Base-by-base conservation (phyloP, 345 rosid species). In the Euclidium syriacum region DNA sequence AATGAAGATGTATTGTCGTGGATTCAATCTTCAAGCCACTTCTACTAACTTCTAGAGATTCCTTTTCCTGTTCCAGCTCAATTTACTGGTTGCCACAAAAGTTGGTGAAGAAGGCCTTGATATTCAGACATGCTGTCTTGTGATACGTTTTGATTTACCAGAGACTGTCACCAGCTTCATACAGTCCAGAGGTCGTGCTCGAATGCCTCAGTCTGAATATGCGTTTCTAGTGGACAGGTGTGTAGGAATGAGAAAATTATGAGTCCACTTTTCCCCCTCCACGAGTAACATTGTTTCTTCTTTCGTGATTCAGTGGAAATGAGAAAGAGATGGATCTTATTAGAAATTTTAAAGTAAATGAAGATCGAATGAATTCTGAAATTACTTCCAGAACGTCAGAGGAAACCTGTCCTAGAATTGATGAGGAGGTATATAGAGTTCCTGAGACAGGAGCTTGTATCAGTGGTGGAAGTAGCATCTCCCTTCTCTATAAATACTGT, bases 41-140 rank as follows among this genome's bases (percentile, higher is more conserved):
- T 47, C 58, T 47, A 19, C 40, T 72, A 58, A 72, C 47, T 64
- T 58, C 14, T 58, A n/a, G n/a, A 34, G 16, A 3, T 27, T 12
- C 17, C 2, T 52, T 53, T 77, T 56, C 33, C 35, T 71, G 73
- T 75, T 29, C 70, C 81, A 92, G 98, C 85, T 92, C 79, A 92
- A 92, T 84, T 78, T 92, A 59, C 70, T 86, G 79, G 82, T 91
- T 67, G 98, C 98, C 54, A 88, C 98, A 30, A 92, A 86, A 82
- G 95, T 92, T 40, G 98, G 94, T 71, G 96, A 91, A 81, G 98
- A 91, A 78, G 98, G 98, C 62, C 96, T 88, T 58, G 98, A 88
- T 75, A 86, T 92, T 65, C 95, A 86, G 81, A 88, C 92, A 55
- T 88, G 98, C 82, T 88, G 98, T 73, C 98, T 92, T 48, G 98